Percentiles rank a stretch among this genome's conserved stretches.
phyloP scores from a whole-genome alignment of 306 rosid genomes.

The Quercus suber region DNA sequence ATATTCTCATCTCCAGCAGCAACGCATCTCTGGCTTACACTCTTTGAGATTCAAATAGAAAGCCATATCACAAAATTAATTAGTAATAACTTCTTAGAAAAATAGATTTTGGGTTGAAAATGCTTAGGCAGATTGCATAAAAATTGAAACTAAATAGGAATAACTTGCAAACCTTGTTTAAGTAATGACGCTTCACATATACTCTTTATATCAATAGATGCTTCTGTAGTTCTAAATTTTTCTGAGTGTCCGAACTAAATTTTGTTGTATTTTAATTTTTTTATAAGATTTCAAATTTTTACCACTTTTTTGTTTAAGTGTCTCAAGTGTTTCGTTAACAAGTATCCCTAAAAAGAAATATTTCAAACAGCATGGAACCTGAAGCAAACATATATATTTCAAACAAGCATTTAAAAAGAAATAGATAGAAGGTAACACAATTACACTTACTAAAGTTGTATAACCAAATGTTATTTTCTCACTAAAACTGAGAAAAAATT shows the following conservation, averaged over 20 bases:
- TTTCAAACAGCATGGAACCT: constrained; percentile 39
- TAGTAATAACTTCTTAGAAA: background rate
- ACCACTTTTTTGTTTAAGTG: constrained; percentile 14
- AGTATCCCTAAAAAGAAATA: too few relatives aligned
- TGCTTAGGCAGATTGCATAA: background rate
- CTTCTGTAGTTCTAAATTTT: background rate
- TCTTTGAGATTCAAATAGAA: constrained; percentile 30
- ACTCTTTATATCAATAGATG: background rate
- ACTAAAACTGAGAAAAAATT: background rate
- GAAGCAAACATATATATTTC: constrained; percentile 20
- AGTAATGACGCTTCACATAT: background rate
- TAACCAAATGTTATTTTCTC: background rate
- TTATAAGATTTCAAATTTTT: too few relatives aligned
- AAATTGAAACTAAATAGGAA: background rate
- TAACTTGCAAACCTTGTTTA: background rate
- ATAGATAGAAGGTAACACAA: constrained; percentile 8
- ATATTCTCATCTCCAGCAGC: constrained; percentile 48
- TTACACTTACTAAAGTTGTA: constrained; percentile 3
- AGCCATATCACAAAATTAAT: constrained; percentile 15
- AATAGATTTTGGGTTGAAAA: background rate
- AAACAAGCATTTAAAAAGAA: constrained; percentile 6
- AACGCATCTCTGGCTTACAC: constrained; percentile 25
- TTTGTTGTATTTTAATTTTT: too few relatives aligned
- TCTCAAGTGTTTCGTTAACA: too few relatives aligned
- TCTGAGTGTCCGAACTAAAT: too few relatives aligned